phyloP scores from a whole-genome alignment of 1,284 basidiomycete genomes.

The Schizopora paradoxa region DNA sequence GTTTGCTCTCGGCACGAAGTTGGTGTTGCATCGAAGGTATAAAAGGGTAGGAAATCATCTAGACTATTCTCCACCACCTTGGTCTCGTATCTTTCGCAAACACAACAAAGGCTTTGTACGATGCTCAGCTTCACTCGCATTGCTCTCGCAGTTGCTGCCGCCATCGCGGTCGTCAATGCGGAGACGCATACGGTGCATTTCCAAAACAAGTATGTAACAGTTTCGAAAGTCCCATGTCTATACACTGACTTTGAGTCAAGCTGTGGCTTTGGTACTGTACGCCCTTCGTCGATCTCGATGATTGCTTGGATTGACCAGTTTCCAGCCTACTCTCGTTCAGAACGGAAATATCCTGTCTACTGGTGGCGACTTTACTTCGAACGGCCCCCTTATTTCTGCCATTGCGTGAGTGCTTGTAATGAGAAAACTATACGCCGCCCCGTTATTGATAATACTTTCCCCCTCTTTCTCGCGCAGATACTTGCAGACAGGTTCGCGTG shows the following conservation, averaged over 20 bases:
- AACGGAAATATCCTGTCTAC: slow-evolving; percentile 20
- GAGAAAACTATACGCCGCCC: too few species aligned
- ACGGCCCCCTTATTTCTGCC: slow-evolving; percentile 17
- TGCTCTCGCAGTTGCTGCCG: slow-evolving; percentile 5
- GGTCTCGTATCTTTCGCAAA: too few species aligned
- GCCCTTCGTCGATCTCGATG: not conserved
- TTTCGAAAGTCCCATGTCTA: slow-evolving; percentile 2
- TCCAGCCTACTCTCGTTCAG: slow-evolving; percentile 20
- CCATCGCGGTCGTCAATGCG: slow-evolving; percentile 6
- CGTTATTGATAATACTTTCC: not conserved
- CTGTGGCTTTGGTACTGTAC: slow-evolving; percentile 22
- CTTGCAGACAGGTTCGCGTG: slow-evolving; percentile 9
- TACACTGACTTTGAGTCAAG: slow-evolving; percentile 11
- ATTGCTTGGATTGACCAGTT: not conserved
- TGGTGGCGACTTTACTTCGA: slow-evolving; percentile 16
- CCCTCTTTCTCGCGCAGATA: not conserved
- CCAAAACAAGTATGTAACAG: slow-evolving; percentile 15
- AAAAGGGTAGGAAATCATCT: too few species aligned
- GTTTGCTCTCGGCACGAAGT: too few species aligned
- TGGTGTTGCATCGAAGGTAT: too few species aligned
- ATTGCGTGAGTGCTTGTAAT: slow-evolving; percentile 15
- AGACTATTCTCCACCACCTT: too few species aligned
- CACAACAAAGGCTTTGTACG: too few species aligned
- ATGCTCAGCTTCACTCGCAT: slow-evolving; percentile 1
- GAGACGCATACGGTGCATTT: slow-evolving; percentile 21